A percentile compares a stretch with the other conserved stretches of the same genome.
Conservation (phyloP, 2,329 filamentous ascomycete species). For the Coniochaeta prunicola region DNA sequence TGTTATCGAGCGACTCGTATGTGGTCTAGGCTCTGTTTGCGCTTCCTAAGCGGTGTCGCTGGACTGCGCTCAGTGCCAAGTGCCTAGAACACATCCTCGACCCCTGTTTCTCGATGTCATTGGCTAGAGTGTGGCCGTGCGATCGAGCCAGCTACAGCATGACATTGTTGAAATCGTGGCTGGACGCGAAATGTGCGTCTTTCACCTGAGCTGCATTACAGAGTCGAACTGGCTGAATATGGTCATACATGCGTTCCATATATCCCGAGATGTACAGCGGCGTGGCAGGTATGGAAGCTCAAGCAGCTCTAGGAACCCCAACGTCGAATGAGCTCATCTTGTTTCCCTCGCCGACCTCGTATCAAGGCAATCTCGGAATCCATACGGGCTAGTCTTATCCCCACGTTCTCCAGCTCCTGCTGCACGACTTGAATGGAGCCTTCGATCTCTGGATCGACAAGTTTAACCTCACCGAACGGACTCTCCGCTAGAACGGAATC, state of each 20-base stretch:
- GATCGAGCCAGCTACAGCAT: neutral
- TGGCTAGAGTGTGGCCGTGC: neutral
- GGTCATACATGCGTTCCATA: neutral
- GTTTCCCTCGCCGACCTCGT: conserved; percentile 34
- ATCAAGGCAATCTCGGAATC: conserved; percentile 27
- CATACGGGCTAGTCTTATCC: conserved; percentile 28
- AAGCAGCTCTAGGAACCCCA: conserved; percentile 22
- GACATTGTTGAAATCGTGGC: neutral
- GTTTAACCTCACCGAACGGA: conserved; percentile 35
- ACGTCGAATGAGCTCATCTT: conserved; percentile 38
- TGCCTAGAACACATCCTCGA: neutral
- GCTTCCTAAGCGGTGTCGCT: neutral
- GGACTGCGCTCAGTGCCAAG: neutral
- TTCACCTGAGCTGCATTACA: neutral
- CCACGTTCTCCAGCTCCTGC: conserved; percentile 35
- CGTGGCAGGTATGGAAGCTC: neutral
- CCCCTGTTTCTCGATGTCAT: neutral
- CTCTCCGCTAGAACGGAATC: conserved; percentile 48
- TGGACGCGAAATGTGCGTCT: neutral
- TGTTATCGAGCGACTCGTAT: neutral
- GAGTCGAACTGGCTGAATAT: neutral
- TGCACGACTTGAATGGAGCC: conserved; percentile 37
- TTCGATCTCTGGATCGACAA: conserved; percentile 47
- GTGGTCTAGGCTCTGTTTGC: neutral
- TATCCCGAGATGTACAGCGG: neutral